Conservation (phyloP, 2,329 filamentous ascomycete genomes). For the Gaeumannomyces tritici region DNA sequence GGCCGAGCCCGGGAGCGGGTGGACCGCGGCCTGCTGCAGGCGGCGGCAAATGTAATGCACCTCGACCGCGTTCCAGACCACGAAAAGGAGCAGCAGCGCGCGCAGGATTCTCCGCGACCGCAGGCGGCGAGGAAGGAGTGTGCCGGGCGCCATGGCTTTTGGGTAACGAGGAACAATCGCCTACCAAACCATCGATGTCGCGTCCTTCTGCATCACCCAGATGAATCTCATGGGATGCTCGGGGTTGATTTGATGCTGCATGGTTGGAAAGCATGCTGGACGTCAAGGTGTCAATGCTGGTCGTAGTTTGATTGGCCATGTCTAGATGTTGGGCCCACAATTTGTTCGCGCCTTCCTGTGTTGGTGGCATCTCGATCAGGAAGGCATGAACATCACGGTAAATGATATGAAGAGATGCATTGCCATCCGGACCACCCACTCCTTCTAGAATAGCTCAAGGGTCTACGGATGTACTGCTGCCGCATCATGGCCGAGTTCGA, state of each 20-base stretch:
- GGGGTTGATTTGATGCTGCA: not conserved
- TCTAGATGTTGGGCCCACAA: not conserved
- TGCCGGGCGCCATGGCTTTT: not conserved
- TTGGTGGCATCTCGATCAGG: not conserved
- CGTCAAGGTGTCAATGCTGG: not conserved
- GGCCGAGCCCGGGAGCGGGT: not conserved
- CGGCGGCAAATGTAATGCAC: conserved; percentile 1
- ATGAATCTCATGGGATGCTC: not conserved
- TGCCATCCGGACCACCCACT: no score
- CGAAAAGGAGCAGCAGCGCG: not conserved
- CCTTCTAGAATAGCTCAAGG: no score
- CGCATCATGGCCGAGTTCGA: no score
- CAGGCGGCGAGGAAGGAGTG: conserved; percentile 1
- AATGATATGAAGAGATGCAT: no score
- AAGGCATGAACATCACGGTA: no score
- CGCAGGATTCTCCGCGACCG: not conserved
- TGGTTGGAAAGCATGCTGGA: not conserved
- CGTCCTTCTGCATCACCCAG: not conserved
- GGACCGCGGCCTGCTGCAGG: not conserved
- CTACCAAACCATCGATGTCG: not conserved
- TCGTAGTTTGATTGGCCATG: not conserved
- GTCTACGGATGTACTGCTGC: no score
- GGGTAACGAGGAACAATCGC: not conserved
- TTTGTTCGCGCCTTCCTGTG: no score
- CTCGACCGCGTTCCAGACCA: conserved; percentile 2